Conservation (phyloP, 805 yeast species). For the Tetrapisispora namnaoensis region DNA sequence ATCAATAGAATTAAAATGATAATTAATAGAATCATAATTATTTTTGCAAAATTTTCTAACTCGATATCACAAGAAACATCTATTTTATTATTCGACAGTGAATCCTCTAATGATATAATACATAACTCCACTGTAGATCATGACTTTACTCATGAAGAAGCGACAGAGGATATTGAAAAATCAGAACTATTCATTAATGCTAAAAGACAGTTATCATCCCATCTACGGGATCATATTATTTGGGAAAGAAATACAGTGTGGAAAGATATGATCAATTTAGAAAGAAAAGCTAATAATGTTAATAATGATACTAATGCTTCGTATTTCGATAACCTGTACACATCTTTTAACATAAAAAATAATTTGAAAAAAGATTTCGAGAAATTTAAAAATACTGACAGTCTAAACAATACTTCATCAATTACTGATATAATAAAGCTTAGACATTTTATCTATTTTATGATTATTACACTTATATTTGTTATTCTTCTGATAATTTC, state of each 20-base stretch:
- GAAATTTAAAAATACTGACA: neutral
- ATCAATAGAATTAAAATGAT: constrained; percentile 39
- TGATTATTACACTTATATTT: constrained; percentile 41
- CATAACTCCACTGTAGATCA: neutral
- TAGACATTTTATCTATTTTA: constrained; percentile 32
- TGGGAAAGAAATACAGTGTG: constrained; percentile 98
- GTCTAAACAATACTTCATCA: neutral
- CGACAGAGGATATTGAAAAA: constrained; percentile 2
- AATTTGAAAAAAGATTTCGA: constrained; percentile 1
- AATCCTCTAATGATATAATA: neutral
- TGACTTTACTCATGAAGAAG: neutral
- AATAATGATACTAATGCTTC: constrained; percentile 25
- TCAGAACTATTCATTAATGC: constrained; percentile 27
- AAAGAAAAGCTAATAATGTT: constrained; percentile 77
- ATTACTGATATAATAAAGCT: neutral
- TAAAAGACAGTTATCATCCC: constrained; percentile 38
- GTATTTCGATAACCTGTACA: constrained; percentile 1
- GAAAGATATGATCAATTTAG: constrained; percentile 91
- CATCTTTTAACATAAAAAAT: constrained; percentile 1
- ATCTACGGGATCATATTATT: constrained; percentile 83
- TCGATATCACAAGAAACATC: constrained; percentile 1
- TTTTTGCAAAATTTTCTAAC: constrained; percentile 42
- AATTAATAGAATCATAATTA: constrained; percentile 42
- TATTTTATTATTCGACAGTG: neutral
- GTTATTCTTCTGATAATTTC: constrained; percentile 35